Evolutionary conservation across 2,329 filamentous ascomycete species (phyloP).

Genomic region (Calonectria fujianensis): DNA sequence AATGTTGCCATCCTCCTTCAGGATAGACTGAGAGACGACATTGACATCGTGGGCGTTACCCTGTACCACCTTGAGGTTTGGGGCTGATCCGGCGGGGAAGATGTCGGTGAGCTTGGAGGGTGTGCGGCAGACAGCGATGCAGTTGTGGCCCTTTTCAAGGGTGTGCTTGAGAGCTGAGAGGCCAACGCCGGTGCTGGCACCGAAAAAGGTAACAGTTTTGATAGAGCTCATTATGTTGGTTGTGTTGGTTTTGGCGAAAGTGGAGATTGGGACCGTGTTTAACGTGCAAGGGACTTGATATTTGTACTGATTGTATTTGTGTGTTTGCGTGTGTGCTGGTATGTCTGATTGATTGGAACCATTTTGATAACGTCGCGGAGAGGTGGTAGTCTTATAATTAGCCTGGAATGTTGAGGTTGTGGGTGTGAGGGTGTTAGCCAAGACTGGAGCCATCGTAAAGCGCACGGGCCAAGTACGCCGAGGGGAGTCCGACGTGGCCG

Average conservation of each 20-base stretch:
- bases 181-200: slow-evolving; percentile 24
- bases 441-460: background rate
- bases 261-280: background rate
- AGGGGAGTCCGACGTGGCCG: background rate
- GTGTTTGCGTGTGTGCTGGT: background rate
- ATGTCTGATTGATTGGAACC: background rate
- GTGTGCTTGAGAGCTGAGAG: slow-evolving; percentile 12
- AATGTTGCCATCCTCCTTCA: slow-evolving; percentile 54
- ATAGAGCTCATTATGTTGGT: background rate
- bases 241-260: background rate
- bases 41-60: slow-evolving; percentile 68
- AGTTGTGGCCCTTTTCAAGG: slow-evolving; percentile 52
- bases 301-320: background rate
- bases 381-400: background rate
- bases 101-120: slow-evolving; percentile 67
- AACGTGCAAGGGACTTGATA: background rate
- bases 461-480: background rate
- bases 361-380: background rate
- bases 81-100: slow-evolving; percentile 55
- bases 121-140: slow-evolving; percentile 70
- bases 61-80: slow-evolving; percentile 65
- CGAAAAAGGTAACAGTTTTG: slow-evolving; percentile 19
- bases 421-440: background rate
- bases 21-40: slow-evolving; percentile 62
- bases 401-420: background rate